phyloP scores from a whole-genome alignment of 257 asterid species.

The Solanum etuberosum region DNA sequence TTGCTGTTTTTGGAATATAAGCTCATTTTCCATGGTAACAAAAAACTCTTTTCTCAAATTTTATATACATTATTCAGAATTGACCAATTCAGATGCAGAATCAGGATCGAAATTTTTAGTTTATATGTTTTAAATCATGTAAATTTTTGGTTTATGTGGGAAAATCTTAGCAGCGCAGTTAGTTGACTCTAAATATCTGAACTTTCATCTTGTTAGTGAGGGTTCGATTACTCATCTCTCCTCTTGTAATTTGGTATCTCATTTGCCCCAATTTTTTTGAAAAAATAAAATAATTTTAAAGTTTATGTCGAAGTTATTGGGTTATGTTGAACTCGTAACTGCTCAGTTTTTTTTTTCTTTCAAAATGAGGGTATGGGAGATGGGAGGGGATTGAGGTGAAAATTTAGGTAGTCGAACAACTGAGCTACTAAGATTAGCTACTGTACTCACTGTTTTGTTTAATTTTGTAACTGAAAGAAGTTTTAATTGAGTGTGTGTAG shows the following conservation, averaged over 20 bases:
- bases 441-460: neutral
- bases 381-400: neutral
- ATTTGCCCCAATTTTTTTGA: neutral
- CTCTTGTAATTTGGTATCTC: neutral
- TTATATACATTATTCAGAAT: neutral
- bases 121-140: too few relatives aligned
- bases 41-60: neutral
- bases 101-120: neutral
- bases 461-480: neutral
- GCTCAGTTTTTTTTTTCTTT: neutral
- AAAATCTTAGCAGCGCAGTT: neutral
- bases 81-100: too few relatives aligned
- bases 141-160: neutral
- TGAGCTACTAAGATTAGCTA: neutral
- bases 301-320: neutral
- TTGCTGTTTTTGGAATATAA: neutral
- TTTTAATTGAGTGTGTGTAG: neutral
- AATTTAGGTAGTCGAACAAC: neutral
- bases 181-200: neutral
- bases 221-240: neutral
- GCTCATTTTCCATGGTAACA: neutral
- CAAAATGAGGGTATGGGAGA: neutral
- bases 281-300: too few relatives aligned
- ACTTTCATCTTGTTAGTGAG: neutral
- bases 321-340: neutral